Conservation (phyloP, 352 stramenopile species). For the Phytopythium vexans region DNA sequence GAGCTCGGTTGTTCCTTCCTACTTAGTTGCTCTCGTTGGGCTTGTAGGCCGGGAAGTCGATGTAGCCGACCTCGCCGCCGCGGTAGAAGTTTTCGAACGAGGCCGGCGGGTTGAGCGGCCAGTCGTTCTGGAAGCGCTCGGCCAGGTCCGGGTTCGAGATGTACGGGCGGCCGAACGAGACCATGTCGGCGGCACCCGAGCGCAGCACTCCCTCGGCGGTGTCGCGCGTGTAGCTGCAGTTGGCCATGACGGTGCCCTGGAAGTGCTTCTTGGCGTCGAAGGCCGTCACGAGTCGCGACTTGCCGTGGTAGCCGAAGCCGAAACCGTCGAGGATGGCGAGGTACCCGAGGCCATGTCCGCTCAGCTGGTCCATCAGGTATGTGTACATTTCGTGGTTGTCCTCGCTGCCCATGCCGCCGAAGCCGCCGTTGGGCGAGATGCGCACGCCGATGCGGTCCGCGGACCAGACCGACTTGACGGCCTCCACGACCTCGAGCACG, state of each 20-base stretch:
- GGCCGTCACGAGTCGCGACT: slow-evolving; percentile 19
- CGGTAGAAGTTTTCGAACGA: slow-evolving; percentile 23
- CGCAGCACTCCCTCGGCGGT: slow-evolving; percentile 23
- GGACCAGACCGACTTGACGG: slow-evolving; percentile 27
- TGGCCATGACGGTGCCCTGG: slow-evolving; percentile 27
- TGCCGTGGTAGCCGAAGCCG: slow-evolving; percentile 31
- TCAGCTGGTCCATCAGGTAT: slow-evolving; percentile 32
- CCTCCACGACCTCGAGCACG: slow-evolving; percentile 67
- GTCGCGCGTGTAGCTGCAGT: slow-evolving; percentile 34
- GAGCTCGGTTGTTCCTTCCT: neutral
- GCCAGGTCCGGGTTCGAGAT: slow-evolving; percentile 45
- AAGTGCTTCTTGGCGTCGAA: slow-evolving; percentile 30
- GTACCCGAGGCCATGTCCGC: slow-evolving; percentile 29
- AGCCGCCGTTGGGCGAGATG: slow-evolving; percentile 27
- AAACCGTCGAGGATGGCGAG: slow-evolving; percentile 31
- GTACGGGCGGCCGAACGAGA: slow-evolving; percentile 34
- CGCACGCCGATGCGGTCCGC: slow-evolving; percentile 31
- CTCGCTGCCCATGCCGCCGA: slow-evolving; percentile 29
- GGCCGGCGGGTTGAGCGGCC: slow-evolving; percentile 10
- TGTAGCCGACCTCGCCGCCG: slow-evolving; percentile 18
- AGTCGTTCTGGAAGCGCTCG: slow-evolving; percentile 20
- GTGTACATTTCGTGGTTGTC: slow-evolving; percentile 41
- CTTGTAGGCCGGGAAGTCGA: slow-evolving; percentile 20
- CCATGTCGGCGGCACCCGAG: slow-evolving; percentile 22
- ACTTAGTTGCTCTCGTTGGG: neutral